Base-by-base conservation (phyloP, 495 filamentous ascomycete species). In the Letharia columbiana region DNA sequence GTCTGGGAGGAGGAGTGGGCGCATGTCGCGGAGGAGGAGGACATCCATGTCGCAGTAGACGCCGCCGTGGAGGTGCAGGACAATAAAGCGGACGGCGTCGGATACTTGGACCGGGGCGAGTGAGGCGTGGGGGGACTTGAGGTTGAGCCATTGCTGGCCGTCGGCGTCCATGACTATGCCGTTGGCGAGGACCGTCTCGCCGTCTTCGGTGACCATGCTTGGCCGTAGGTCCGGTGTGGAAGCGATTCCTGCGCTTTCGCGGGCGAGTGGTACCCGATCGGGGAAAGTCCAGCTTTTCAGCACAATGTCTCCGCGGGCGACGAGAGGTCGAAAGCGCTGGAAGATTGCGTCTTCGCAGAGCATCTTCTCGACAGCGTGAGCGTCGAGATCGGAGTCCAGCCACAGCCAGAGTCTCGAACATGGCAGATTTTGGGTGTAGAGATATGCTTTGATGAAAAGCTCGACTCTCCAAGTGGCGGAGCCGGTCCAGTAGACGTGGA, bases 101-200 rank as follows among this genome's bases (percentile, higher is more conserved):
- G 77, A 78, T 9, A 77, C 69, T 35, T 76, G 75, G 31, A 78
- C 77, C 2, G 76, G 75, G 5, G 80, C 66, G 54, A 80, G 77
- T 12, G 73, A n/a, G 7, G 58, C 62, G 12, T 64, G 44, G 0
- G 61, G 18, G 1, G 50, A 31, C 2, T 52, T 39, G 10, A 66
- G 31, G 17, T 37, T 18, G 37, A 75, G 63, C 71, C 47, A 70
- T 39, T 58, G 35, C 3, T 64, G 10, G 17, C 64, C 77, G 17
- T 82, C 82, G 0, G 82, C 84, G 75, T 82, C 84, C 68, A 84
- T 86, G 42, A 87, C 80, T 64, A 85, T 77, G 49, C 83, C 83
- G 61, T 82, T 79, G 73, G 79, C 78, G 67, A 82, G 78, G 67
- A 86, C 80, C 33, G 79, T 82, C 68, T 86, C 83, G 33, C 79